Base-by-base conservation (phyloP, 1,284 basidiomycete species). In the Cystobasidium sp. region DNA sequence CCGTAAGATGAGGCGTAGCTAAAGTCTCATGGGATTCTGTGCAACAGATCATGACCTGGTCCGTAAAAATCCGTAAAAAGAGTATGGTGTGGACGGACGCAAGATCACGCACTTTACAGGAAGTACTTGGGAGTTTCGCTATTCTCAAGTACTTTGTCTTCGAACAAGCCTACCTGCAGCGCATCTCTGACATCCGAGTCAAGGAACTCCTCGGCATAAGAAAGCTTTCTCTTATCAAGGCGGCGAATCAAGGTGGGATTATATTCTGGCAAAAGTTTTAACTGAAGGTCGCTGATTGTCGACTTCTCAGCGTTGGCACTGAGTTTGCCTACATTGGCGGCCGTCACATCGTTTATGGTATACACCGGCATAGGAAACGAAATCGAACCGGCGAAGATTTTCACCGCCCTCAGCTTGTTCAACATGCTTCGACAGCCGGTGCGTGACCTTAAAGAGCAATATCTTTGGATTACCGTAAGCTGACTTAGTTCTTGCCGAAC, bases 71-170 rank as follows among this genome's bases (percentile, higher is more conserved):
- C 58, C 87, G 94, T 18, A 85, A 86, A 75, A 90, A 90, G 80
- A 89, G 89, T 56, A 96, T 97, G 92, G 81, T 84, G 3, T 97
- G 91, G 91, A 97, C 94, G 0, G 95, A 97, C 80, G 77, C 90
- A 77, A 86, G 93, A 14, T 89, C 91, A 6, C 91, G 94, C 78
- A 83, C 93, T 1, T 85, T 94, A 6, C 91, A 93, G 81, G 93
- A 91, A 79, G 85, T 75, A 18, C 83, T 96, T 1, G 88, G 89
- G n/a, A 91, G 91, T 0, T 93, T 95, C 87, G 89, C 91, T 78
- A 87, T 95, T 70, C 91, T 95, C 86, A 97, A 96, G 82, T 90
- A 90, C 82, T 93, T 93, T 82, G 82, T 83, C 0, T 85, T 84
- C 84, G 84, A 86, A 77, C 75, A 77, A 3, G 90, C 92, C 0